phyloP scores from a whole-genome alignment of 2,329 filamentous ascomycete species.

The Talaromyces sp. region DNA sequence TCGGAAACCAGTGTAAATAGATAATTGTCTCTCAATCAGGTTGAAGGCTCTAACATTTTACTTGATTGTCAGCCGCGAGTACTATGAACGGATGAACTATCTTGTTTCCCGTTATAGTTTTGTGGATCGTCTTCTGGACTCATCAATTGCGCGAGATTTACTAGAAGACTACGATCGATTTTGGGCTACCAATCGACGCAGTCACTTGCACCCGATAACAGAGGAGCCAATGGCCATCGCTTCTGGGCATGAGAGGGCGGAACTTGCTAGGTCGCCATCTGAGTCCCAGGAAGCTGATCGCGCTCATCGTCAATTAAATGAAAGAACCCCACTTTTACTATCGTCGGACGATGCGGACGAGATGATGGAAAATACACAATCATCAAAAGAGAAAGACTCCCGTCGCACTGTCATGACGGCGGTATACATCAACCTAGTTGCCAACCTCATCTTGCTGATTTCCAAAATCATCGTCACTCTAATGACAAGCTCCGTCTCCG shows the following conservation, averaged over 20 bases:
- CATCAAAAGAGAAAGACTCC: conserved; percentile 39
- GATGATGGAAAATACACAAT: conserved; percentile 48
- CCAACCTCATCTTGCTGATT: conserved; percentile 70
- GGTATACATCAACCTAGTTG: conserved; percentile 79
- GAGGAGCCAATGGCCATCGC: conserved; percentile 56
- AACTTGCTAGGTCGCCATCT: neutral
- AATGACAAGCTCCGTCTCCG: conserved; percentile 65
- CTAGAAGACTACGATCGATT: conserved; percentile 80
- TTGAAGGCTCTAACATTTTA: neutral
- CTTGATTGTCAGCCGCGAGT: conserved; percentile 58
- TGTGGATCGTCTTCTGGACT: conserved; percentile 86
- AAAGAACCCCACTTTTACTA: conserved; percentile 25
- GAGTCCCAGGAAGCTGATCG: neutral
- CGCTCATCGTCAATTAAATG: conserved; percentile 9
- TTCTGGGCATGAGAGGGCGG: conserved; percentile 20
- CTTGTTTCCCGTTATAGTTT: conserved; percentile 90
- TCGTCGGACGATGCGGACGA: conserved; percentile 50
- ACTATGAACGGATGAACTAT: conserved; percentile 86
- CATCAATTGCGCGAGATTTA: conserved; percentile 84
- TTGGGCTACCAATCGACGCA: conserved; percentile 57
- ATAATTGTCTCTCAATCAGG: neutral
- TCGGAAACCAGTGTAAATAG: conserved; percentile 62
- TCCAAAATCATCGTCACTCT: conserved; percentile 75
- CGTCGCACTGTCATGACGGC: conserved; percentile 77
- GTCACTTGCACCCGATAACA: conserved; percentile 64